Percentiles rank a stretch among this genome's conserved stretches.
Conservation (phyloP, 768 basidiomycete genomes). For the Kwoniella shandongensis region DNA sequence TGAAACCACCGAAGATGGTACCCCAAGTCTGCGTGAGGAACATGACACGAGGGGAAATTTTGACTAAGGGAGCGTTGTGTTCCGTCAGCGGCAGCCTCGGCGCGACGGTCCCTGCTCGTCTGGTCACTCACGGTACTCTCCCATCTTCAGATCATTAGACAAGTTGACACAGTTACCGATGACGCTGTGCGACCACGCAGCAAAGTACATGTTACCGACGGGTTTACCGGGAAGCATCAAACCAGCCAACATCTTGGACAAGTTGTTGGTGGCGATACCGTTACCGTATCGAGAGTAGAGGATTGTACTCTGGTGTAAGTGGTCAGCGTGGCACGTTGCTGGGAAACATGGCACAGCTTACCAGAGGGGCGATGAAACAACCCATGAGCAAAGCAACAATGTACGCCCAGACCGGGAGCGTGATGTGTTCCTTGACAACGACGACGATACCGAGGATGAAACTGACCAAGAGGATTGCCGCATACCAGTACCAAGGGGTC, state of each 20-base stretch:
- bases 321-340: background rate
- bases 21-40: slow-evolving; percentile 24
- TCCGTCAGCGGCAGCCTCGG: too few species aligned
- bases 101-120: too few species aligned
- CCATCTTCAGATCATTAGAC: slow-evolving; percentile 12
- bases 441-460: slow-evolving; percentile 59
- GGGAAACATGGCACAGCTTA: background rate
- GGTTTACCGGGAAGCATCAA: slow-evolving; percentile 21
- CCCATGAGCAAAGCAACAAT: slow-evolving; percentile 58
- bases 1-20: slow-evolving; percentile 18
- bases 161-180: slow-evolving; percentile 22
- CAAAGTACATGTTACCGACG: slow-evolving; percentile 22
- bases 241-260: slow-evolving; percentile 48
- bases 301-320: slow-evolving; percentile 48
- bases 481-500: slow-evolving; percentile 63
- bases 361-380: slow-evolving; percentile 1
- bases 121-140: slow-evolving; percentile 6
- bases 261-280: slow-evolving; percentile 63
- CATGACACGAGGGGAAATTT: slow-evolving; percentile 17
- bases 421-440: slow-evolving; percentile 62
- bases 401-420: slow-evolving; percentile 66
- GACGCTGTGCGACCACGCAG: slow-evolving; percentile 16
- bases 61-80: background rate
- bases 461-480: slow-evolving; percentile 51
- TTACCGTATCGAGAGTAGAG: slow-evolving; percentile 65